Evolutionary conservation across 805 yeast genomes (phyloP).

Genomic region (Saccharomyces jurei): DNA sequence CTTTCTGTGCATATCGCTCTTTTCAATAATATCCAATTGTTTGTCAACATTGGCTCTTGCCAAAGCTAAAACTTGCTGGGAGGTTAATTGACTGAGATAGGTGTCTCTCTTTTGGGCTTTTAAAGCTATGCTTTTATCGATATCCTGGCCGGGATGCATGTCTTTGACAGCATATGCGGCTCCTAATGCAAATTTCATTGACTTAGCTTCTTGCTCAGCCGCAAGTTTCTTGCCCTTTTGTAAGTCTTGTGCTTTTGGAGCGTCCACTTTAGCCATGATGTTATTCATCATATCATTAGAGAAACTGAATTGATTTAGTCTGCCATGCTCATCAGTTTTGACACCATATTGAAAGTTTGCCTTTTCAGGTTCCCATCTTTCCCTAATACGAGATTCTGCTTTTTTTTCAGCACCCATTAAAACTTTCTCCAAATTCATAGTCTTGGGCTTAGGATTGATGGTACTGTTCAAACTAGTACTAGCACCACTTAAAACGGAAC

Average conservation of each 20-base stretch:
- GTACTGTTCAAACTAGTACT: not conserved
- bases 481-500: slow-evolving; percentile 8
- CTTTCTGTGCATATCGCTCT: slow-evolving; percentile 17
- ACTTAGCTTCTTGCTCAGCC: slow-evolving; percentile 57
- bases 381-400: slow-evolving; percentile 23
- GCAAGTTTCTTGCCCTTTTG: slow-evolving; percentile 37
- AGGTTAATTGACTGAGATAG: slow-evolving; percentile 25
- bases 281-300: slow-evolving; percentile 17
- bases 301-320: slow-evolving; percentile 13
- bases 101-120: slow-evolving; percentile 16
- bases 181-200: slow-evolving; percentile 33
- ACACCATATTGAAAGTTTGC: slow-evolving; percentile 16
- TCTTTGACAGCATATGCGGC: slow-evolving; percentile 36
- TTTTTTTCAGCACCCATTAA: slow-evolving; percentile 25
- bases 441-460: slow-evolving; percentile 8
- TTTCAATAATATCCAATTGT: slow-evolving; percentile 37
- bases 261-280: slow-evolving; percentile 6
- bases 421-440: slow-evolving; percentile 23
- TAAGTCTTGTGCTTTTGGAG: not conserved
- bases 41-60: slow-evolving; percentile 48
- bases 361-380: slow-evolving; percentile 15
- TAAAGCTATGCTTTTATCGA: slow-evolving; percentile 12
- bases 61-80: slow-evolving; percentile 37
- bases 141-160: slow-evolving; percentile 35
- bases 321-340: slow-evolving; percentile 14